A percentile compares a stretch with the other conserved stretches of the same genome.
Evolutionary conservation across 352 stramenopile genomes (phyloP).

Genomic region (Plasmopara halstedii): DNA sequence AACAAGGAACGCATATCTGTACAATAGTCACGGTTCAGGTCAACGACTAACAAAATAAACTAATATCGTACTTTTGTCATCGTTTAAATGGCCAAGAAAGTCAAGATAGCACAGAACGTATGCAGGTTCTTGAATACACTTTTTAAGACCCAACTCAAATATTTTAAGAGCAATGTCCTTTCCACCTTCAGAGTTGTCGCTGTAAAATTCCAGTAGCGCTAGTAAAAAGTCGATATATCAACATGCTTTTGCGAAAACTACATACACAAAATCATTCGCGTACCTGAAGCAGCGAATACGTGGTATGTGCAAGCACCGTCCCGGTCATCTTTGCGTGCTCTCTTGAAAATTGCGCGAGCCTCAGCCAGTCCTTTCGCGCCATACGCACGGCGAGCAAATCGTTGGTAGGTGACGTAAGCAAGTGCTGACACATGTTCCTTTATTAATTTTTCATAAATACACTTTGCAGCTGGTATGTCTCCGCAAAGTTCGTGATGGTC

Average conservation of each 20-base stretch:
- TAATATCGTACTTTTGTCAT: conserved; percentile 78
- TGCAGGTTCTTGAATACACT: conserved; percentile 80
- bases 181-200: conserved; percentile 66
- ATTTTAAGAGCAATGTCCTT: conserved; percentile 87
- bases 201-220: conserved; percentile 85
- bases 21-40: conserved; percentile 1
- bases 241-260: neutral
- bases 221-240: conserved; percentile 4
- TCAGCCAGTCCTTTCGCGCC: conserved; percentile 68
- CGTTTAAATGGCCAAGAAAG: conserved; percentile 80
- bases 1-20: conserved; percentile 85
- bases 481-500: conserved; percentile 76
- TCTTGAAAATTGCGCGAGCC: conserved; percentile 75
- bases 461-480: conserved; percentile 53
- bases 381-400: conserved; percentile 71
- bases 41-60: neutral
- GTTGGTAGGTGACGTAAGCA: conserved; percentile 80
- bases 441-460: conserved; percentile 75
- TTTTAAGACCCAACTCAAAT: conserved; percentile 83
- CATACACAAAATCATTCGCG: neutral
- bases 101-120: conserved; percentile 83
- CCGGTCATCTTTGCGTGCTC: conserved; percentile 71
- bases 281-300: conserved; percentile 77
- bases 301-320: conserved; percentile 79
- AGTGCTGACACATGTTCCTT: conserved; percentile 68